Evolutionary conservation across 257 asterid species (phyloP).

Genomic region (Solanum medicagineum): DNA sequence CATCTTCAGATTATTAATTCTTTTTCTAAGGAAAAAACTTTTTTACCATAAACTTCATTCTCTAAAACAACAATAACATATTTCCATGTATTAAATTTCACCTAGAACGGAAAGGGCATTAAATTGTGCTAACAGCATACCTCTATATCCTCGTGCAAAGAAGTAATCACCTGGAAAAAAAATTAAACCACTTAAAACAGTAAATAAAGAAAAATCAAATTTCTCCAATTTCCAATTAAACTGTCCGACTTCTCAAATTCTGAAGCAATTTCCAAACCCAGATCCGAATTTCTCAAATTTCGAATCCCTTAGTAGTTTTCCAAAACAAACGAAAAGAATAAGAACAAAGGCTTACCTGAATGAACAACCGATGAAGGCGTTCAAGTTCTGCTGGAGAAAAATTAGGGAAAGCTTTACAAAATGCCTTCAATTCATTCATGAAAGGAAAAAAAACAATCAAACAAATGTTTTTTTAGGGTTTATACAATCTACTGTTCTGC

Average conservation of each 20-base stretch:
- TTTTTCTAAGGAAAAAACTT: too few species aligned
- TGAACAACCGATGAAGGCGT: conserved; percentile 12
- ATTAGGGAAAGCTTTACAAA: conserved; percentile 9
- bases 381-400: conserved; percentile 8
- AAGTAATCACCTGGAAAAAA: conserved; percentile 41
- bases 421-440: conserved; percentile 3
- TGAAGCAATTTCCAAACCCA: neutral
- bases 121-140: conserved; percentile 15
- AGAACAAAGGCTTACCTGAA: conserved; percentile 3
- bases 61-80: neutral
- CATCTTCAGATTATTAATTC: neutral
- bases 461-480: neutral
- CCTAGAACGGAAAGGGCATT: neutral
- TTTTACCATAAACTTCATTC: neutral
- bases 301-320: neutral
- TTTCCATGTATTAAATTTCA: neutral
- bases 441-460: neutral
- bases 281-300: neutral
- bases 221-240: neutral
- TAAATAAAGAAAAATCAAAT: neutral
- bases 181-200: neutral
- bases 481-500: neutral
- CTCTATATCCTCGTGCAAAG: conserved; percentile 49
- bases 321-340: neutral
- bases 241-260: neutral